Evolutionary conservation across 495 filamentous ascomycete species (phyloP).

Genomic region (Diplogelasinospora grovesii): DNA sequence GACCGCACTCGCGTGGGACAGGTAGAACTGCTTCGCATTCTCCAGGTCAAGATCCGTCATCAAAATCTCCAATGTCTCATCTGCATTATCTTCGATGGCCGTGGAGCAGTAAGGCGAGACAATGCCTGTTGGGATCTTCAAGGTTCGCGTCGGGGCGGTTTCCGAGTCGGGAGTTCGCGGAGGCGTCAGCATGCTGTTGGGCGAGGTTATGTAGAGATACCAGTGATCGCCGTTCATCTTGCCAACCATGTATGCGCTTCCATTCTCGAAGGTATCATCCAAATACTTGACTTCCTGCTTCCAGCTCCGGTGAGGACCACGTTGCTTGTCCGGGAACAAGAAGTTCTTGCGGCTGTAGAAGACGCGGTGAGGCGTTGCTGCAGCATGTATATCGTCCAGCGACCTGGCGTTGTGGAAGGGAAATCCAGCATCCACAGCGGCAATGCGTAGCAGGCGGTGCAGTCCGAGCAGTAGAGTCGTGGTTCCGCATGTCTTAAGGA

Average conservation of each 20-base stretch:
- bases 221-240: constrained; percentile 99
- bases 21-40: constrained; percentile 94
- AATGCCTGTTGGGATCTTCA: constrained; percentile 59
- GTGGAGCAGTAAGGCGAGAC: constrained; percentile 48
- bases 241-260: constrained; percentile 98
- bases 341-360: constrained; percentile 99
- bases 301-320: constrained; percentile 94
- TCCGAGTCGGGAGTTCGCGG: constrained; percentile 60
- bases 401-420: constrained; percentile 49
- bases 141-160: constrained; percentile 23
- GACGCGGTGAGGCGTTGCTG: constrained; percentile 85
- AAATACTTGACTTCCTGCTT: constrained; percentile 87
- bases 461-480: constrained; percentile 89
- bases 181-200: constrained; percentile 69
- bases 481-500: constrained; percentile 97
- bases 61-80: constrained; percentile 94
- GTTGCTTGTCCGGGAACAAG: constrained; percentile 90
- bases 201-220: constrained; percentile 95
- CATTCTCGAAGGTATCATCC: constrained; percentile 81
- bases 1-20: constrained; percentile 84
- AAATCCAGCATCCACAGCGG: constrained; percentile 80
- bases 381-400: constrained; percentile 52
- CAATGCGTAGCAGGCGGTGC: constrained; percentile 84
- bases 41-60: constrained; percentile 96
- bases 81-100: constrained; percentile 39